Conservation (phyloP, 2,329 filamentous ascomycete genomes). For the Hypoxylon sp. region DNA sequence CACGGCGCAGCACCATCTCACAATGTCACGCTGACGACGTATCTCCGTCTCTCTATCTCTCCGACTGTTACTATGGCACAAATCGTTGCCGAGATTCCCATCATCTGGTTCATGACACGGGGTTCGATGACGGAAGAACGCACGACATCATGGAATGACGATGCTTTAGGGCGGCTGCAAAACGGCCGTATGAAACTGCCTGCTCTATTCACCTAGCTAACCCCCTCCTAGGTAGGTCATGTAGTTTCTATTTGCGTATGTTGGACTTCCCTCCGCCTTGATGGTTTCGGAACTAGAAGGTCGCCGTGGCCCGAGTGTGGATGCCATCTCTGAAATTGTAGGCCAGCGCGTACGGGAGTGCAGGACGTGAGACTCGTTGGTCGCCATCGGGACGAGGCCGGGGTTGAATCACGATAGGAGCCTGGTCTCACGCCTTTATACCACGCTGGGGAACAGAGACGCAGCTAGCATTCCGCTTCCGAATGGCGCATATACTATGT, state of each 20-base stretch:
- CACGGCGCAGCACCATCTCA: background rate
- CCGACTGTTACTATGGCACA: background rate
- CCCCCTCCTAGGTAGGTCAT: background rate
- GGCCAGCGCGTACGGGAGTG: background rate
- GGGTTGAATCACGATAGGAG: background rate
- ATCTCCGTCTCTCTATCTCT: background rate
- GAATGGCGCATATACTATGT: conserved; percentile 25
- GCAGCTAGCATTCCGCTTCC: conserved; percentile 9
- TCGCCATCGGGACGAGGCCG: too few relatives aligned
- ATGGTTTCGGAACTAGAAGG: background rate
- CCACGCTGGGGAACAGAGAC: background rate
- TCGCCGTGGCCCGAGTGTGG: background rate
- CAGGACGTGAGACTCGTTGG: background rate
- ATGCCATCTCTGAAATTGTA: background rate
- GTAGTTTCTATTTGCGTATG: background rate
- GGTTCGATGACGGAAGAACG: background rate
- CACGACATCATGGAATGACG: background rate
- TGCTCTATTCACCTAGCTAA: background rate
- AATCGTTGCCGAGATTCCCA: background rate
- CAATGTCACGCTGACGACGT: background rate
- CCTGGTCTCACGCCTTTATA: background rate
- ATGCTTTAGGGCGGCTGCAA: too few relatives aligned
- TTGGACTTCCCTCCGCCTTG: background rate
- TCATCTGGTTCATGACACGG: background rate
- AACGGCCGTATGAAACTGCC: background rate